Conservation (phyloP, 805 yeast genomes). For the Monosporozyma yasuniensis region DNA sequence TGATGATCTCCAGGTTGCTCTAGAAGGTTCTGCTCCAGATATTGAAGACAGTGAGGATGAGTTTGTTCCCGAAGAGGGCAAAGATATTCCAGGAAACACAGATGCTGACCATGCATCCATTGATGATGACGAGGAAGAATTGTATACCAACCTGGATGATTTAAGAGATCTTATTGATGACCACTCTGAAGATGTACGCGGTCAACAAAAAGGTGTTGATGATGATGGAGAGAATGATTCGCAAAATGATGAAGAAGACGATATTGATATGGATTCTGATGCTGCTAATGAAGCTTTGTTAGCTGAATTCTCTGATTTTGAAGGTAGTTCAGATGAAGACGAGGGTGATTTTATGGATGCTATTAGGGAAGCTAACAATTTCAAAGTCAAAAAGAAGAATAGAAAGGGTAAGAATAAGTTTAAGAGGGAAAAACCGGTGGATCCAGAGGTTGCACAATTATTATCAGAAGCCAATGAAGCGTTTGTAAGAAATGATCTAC, state of each 20-base stretch:
- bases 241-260: conserved; percentile 1
- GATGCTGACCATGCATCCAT: background rate
- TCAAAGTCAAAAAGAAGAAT: conserved; percentile 36
- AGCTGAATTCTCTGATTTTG: conserved; percentile 32
- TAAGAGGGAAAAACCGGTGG: conserved; percentile 36
- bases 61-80: background rate
- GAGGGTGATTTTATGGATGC: conserved; percentile 49
- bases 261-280: conserved; percentile 5
- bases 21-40: background rate
- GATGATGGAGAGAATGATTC: conserved; percentile 8
- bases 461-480: conserved; percentile 73
- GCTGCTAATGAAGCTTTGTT: conserved; percentile 29
- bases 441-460: conserved; percentile 63
- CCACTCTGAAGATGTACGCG: conserved; percentile 7
- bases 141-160: conserved; percentile 30
- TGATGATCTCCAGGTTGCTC: background rate
- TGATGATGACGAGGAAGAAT: conserved; percentile 20
- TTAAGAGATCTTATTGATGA: conserved; percentile 16
- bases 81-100: background rate
- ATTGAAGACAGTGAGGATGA: background rate
- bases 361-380: conserved; percentile 58
- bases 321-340: conserved; percentile 30
- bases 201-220: background rate
- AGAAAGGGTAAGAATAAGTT: conserved; percentile 29
- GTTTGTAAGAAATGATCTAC: conserved; percentile 56